Conservation (phyloP, 2,329 filamentous ascomycete species). For the Pestalotiopsis fici region DNA sequence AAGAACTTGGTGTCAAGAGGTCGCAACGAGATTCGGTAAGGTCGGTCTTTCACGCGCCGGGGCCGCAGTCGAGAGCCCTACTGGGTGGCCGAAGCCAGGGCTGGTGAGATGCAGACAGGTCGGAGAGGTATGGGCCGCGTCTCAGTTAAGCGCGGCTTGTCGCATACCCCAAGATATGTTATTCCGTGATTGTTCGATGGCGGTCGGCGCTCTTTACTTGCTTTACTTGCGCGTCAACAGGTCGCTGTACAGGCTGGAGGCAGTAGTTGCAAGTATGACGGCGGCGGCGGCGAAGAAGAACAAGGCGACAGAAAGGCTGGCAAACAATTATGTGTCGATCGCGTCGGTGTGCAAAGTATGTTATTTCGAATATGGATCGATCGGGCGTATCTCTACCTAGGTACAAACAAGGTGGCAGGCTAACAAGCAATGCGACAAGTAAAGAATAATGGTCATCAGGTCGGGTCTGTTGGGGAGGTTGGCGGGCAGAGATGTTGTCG, state of each 20-base stretch:
- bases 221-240: not conserved
- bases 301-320: too few relatives aligned
- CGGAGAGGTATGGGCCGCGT: not conserved
- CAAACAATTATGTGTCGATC: not conserved
- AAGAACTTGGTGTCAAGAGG: not conserved
- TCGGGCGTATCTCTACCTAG: not conserved
- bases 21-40: not conserved
- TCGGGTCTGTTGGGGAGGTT: not conserved
- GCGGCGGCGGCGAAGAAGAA: too few relatives aligned
- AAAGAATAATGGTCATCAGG: not conserved
- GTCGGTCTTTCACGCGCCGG: not conserved
- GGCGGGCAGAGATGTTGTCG: not conserved
- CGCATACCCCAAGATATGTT: not conserved
- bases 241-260: too few relatives aligned
- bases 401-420: not conserved
- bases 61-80: not conserved
- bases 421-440: not conserved
- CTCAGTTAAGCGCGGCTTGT: not conserved
- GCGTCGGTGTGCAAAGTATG: not conserved
- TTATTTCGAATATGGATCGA: not conserved
- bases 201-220: not conserved
- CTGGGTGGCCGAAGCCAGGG: not conserved
- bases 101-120: not conserved
- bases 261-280: too few relatives aligned
- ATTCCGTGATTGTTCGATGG: not conserved